These are phyloP conservation scores for Postia placenta DNA, from an alignment of 768 basidiomycete species.

Conservation along the genomic window DNA sequence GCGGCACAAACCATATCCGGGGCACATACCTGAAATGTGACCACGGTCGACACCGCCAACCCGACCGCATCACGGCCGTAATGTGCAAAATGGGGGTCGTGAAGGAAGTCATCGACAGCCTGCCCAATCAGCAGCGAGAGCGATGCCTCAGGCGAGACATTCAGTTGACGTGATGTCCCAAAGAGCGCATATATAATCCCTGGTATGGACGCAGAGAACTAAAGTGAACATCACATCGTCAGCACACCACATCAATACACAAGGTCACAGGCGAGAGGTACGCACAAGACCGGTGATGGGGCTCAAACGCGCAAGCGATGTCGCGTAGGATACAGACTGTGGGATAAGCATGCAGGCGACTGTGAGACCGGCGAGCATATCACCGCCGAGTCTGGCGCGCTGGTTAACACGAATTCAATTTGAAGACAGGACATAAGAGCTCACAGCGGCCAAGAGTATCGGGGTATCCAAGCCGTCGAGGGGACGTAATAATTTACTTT, in stretches of 20 bases:
- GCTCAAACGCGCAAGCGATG: slow-evolving; percentile 77
- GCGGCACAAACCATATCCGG: not conserved
- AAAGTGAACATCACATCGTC: not conserved
- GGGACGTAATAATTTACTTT: slow-evolving; percentile 74
- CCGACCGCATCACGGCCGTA: slow-evolving; percentile 47
- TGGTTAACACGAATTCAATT: not conserved
- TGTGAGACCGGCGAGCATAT: slow-evolving; percentile 81
- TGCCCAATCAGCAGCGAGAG: slow-evolving; percentile 85
- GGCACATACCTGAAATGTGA: slow-evolving; percentile 68
- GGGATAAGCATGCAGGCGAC: slow-evolving; percentile 82
- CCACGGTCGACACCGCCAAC: slow-evolving; percentile 68
- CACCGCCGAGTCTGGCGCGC: slow-evolving; percentile 48
- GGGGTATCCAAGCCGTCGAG: slow-evolving; percentile 72
- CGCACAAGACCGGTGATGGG: slow-evolving; percentile 82
- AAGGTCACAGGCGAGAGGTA: too few species aligned
- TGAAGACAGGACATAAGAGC: slow-evolving; percentile 20
- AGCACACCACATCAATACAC: not conserved
- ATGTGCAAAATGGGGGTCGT: slow-evolving; percentile 23
- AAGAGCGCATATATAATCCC: slow-evolving; percentile 87
- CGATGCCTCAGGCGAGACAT: slow-evolving; percentile 86
- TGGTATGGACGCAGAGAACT: slow-evolving; percentile 85
- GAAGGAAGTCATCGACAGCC: slow-evolving; percentile 64
- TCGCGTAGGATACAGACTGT: slow-evolving; percentile 88
- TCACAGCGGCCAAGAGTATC: slow-evolving; percentile 63
- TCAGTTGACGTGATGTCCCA: slow-evolving; percentile 77